Evolutionary conservation across 1,284 basidiomycete species (phyloP), one percentile per base, ranked within the genome.

Genomic region (Melampsora larici-populina): DNA sequence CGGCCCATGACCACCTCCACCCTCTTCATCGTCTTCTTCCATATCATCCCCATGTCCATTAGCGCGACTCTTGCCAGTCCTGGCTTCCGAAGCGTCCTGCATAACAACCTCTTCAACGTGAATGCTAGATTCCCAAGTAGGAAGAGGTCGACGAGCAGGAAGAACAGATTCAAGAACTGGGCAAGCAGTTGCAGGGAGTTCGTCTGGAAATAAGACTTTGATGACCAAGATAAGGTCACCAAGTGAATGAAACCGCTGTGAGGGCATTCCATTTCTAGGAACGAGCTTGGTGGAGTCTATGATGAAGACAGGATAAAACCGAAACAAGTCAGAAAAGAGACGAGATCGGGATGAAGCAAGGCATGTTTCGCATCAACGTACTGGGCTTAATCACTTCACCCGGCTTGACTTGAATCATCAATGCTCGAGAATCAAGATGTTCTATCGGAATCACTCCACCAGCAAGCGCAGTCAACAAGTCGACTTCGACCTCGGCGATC

Each of bases 301-400:
- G n/a, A 48, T 6, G 29, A 51, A 69, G n/a, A 36, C 24, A 1
- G n/a, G 48, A n/a, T n/a, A 17, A n/a, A 24, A 51, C 21, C 6
- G 26, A 43, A 13, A 43, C n/a, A 65, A 4, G 24, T 51, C 18
- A 36, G 33, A 65, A 66, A 21, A 62, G 29, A 31, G 46, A 72
- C 64, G 55, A 48, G 64, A 36, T 46, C 49, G 31, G 78, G 65
- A 65, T 24, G 66, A n/a, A 33, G 84, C 21, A 31, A 13, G 21
- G 11, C 15, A 51, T 26, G 40, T 43, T 33, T 58, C n/a, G 31
- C 36, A 24, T 21, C 0, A 49, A 83, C 85, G 81, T 82, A 93
- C 96, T 93, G 80, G 96, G 91, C 87, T 97, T 97, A 83, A 97
- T 89, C 67, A 98, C 89, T 84, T 97, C 94, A 64, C 97, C 96